A percentile compares a stretch with the other conserved stretches of the same genome.
Evolutionary conservation across 148 eudicot genomes (phyloP).

Genomic region (Rhododendron henanense): DNA sequence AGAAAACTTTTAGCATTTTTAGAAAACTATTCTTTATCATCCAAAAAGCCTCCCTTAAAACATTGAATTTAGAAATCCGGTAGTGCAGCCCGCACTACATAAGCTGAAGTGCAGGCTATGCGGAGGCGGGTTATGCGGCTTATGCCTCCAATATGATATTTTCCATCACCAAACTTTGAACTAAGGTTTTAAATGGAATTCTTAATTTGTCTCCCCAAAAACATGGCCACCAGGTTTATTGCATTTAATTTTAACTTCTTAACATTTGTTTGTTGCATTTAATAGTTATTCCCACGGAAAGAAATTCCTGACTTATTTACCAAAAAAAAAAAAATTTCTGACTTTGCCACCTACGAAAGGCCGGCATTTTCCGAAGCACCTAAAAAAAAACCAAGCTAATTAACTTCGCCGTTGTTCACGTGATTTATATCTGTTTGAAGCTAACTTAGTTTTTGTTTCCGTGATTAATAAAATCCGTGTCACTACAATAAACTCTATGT

Average conservation of each 20-base stretch:
- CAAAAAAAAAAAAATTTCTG: too few species aligned
- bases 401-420: not conserved
- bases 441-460: not conserved
- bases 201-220: not conserved
- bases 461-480: too few species aligned
- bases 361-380: not conserved
- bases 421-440: not conserved
- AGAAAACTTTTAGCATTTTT: too few species aligned
- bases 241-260: too few species aligned
- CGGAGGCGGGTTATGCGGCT: too few species aligned
- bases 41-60: too few species aligned
- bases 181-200: not conserved
- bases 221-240: not conserved
- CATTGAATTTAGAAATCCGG: too few species aligned
- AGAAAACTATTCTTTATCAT: too few species aligned
- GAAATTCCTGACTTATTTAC: not conserved
- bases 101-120: too few species aligned
- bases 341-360: not conserved
- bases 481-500: not conserved
- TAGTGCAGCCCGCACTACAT: too few species aligned
- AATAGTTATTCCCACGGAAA: not conserved
- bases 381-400: too few species aligned
- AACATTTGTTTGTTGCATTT: too few species aligned
- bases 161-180: not conserved
- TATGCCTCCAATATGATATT: not conserved